Evolutionary conservation across 179 eudicot species (phyloP), one percentile per base, ranked within the genome.

Genomic region (Corrigiola litoralis): DNA sequence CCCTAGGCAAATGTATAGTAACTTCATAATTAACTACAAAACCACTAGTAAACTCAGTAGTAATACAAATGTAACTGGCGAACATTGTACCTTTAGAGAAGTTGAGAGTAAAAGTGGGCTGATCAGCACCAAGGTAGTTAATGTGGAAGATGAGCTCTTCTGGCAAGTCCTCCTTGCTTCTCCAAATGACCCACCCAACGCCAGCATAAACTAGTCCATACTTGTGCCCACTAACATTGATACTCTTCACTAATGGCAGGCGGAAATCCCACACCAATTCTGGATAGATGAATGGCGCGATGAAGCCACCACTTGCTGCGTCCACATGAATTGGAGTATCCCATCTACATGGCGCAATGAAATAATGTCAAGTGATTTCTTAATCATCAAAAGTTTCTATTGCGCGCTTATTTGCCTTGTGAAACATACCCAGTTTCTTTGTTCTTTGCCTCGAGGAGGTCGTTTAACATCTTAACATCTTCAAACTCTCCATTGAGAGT

Each of bases 301-400:
- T 81, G 74, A 89, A 89, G 2, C 96, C 96, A 20, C 96, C 96
- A 73, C 96, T 89, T 11, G 96, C 96, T 12, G 96, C 96, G 61
- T 89, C 96, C 65, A 89, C 96, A 66, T 89, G 96, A 50, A 89
- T 89, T 37, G 96, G 96, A 5, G 92, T 86, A 61, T 84, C 85
- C 92, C 96, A 86, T 61, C 89, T 85, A 36, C 58, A 47, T 24
- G n/a, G 54, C 5, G 25, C 9, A 48, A 23, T 23, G 21, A 20
- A 48, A 5, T 10, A 21, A 48, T 20, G n/a, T n/a, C n/a, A n/a
- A n/a, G n/a, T n/a, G n/a, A n/a, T n/a, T n/a, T n/a, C n/a, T n/a
- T n/a, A n/a, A n/a, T n/a, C n/a, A n/a, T n/a, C n/a, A n/a, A n/a
- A n/a, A n/a, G n/a, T n/a, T n/a, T n/a, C n/a, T n/a, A n/a, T n/a